These are phyloP conservation scores for Vigna reflexopilosa DNA, from an alignment of 306 rosid species.

Conservation along the genomic window DNA sequence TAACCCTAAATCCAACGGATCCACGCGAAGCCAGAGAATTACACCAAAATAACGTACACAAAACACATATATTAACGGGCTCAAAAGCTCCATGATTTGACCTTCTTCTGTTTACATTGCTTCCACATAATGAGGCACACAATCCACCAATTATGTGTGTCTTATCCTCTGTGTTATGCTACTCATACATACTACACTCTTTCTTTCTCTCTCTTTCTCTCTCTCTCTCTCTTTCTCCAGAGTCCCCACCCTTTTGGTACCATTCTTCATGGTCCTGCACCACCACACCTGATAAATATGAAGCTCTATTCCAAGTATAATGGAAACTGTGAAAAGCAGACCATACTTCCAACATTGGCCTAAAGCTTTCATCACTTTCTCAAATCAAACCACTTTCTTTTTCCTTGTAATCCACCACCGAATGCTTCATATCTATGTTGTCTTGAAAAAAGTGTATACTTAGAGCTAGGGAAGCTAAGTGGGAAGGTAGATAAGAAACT, in stretches of 20 bases:
- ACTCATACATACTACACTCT: background rate
- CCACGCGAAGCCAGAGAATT: too few species aligned
- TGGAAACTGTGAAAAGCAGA: conserved; percentile 28
- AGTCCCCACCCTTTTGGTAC: conserved; percentile 14
- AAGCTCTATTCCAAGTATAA: background rate
- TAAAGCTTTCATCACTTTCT: background rate
- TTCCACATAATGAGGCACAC: conserved; percentile 51
- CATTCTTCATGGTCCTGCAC: conserved; percentile 17
- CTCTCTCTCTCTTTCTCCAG: conserved; percentile 3
- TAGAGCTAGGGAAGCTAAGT: background rate
- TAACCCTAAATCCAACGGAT: conserved; percentile 19
- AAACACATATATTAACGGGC: conserved; percentile 39
- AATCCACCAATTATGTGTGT: conserved; percentile 52
- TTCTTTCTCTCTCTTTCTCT: background rate
- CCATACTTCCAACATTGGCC: background rate
- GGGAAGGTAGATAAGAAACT: conserved; percentile 32
- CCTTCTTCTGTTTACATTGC: conserved; percentile 47
- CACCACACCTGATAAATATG: conserved; percentile 37
- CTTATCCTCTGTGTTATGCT: conserved; percentile 42
- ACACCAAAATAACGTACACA: background rate
- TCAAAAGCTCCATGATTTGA: conserved; percentile 47
- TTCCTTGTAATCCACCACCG: background rate
- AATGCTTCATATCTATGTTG: background rate
- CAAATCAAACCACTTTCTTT: conserved; percentile 15
- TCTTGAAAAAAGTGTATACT: conserved; percentile 11